Conservation (phyloP, 345 rosid genomes). For the Ailanthus altissimus region DNA sequence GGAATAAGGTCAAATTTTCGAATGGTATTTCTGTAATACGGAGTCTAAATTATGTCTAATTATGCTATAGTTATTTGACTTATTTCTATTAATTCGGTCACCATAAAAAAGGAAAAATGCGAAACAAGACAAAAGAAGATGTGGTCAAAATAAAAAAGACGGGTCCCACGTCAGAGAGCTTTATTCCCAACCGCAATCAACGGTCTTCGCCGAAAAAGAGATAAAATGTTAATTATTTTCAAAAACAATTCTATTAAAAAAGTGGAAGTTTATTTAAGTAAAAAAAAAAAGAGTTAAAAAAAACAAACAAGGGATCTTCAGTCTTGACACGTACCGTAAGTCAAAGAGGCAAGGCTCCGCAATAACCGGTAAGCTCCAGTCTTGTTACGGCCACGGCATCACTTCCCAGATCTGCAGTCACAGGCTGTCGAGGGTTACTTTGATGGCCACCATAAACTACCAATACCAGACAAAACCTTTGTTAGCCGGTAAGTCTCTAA, state of each 20-base stretch:
- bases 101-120: neutral
- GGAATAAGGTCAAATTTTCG: neutral
- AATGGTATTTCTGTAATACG: conserved; percentile 20
- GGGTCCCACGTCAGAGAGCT: conserved; percentile 56
- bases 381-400: conserved; percentile 52
- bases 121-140: conserved; percentile 35
- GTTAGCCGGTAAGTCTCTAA: neutral
- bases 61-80: neutral
- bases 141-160: conserved; percentile 65
- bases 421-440: conserved; percentile 24
- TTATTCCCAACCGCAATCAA: conserved; percentile 96
- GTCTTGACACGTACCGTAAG: conserved; percentile 35
- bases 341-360: conserved; percentile 58
- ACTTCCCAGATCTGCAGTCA: neutral
- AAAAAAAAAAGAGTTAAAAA: neutral
- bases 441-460: neutral
- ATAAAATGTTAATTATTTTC: conserved; percentile 19
- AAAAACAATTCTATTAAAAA: too few species aligned
- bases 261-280: neutral
- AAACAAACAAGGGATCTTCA: conserved; percentile 2
- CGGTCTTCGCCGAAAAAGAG: conserved; percentile 67
- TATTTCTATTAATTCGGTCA: neutral
- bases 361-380: conserved; percentile 58
- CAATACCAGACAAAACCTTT: neutral
- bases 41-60: neutral